Base-by-base conservation (phyloP, 108 stramenopile species). In the Epipyxis sp. region DNA sequence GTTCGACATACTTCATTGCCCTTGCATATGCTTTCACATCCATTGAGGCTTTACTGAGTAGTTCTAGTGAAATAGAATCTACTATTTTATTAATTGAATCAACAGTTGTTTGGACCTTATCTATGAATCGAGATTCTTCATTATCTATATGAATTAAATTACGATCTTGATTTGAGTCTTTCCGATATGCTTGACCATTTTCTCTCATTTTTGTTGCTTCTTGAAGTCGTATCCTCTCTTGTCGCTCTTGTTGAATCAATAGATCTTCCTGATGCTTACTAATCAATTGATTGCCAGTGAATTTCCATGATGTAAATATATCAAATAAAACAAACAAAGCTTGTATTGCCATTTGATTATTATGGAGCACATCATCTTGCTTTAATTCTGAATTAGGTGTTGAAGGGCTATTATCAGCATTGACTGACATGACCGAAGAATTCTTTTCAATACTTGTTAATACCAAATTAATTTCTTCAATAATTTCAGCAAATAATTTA, bases 1-100 rank as follows among this genome's bases (percentile, higher is more conserved):
- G 3, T 39, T 74, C 50, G 34, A 74, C 27, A 74, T 74, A 74
- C 34, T 25, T 74, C 20, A 74, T 29, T 16, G 46, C 71, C 6
- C 71, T 13, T 10, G 71, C 71, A 37, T 34, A 57, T 10, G 71
- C 71, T 42, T 57, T 57, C 3, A 37, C 43, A 13, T 10, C 25
- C 44, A 74, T 27, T 29, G 71, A 37, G 3, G 71, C 71, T 6
- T 57, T 32, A 32, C 71, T 13, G 25, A 74, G 71, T 29, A 74
- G 34, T 39, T 27, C 35, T 37, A 54, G 29, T 34, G 71, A 42
- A 16, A 74, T 13, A 29, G 44, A 37, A 32, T 46, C 35, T 10
- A 74, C 6, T 42, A 74, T 32, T 13, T 39, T 42, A 10, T 32
- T 16, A 29, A 37, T 37, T 16, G 3, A 16, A 32, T 35, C 61